Percentiles rank a stretch among this genome's conserved stretches.
phyloP scores from a whole-genome alignment of 2,329 filamentous ascomycete genomes.

The Orbilia oligospora region DNA sequence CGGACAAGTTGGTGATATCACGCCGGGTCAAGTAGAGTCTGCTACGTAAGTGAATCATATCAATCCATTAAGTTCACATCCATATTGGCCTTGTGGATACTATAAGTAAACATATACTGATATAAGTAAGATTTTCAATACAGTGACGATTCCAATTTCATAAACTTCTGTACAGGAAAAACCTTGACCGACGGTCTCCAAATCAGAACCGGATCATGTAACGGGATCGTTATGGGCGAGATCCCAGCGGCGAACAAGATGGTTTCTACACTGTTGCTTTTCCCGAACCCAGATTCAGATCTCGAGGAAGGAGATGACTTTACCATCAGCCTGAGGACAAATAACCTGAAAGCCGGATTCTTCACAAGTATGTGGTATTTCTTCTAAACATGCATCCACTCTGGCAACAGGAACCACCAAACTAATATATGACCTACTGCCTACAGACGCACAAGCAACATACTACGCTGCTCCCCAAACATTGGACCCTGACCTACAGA shows the following conservation, averaged over 20 bases:
- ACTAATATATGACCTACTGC: slow-evolving; percentile 10
- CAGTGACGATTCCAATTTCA: slow-evolving; percentile 75
- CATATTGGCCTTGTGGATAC: too few species aligned
- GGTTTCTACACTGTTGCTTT: slow-evolving; percentile 73
- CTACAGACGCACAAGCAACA: slow-evolving; percentile 70
- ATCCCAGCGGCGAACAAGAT: slow-evolving; percentile 73
- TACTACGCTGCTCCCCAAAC: slow-evolving; percentile 76
- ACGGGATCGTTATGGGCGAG: slow-evolving; percentile 75
- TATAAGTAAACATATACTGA: slow-evolving; percentile 64
- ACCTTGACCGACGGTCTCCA: slow-evolving; percentile 75
- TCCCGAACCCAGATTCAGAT: slow-evolving; percentile 71
- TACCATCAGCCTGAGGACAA: slow-evolving; percentile 71
- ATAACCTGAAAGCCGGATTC: slow-evolving; percentile 72
- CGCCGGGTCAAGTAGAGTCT: slow-evolving; percentile 71
- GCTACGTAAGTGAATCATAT: slow-evolving; percentile 69
- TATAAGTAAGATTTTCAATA: neutral
- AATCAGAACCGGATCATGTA: slow-evolving; percentile 74
- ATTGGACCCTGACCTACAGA: slow-evolving; percentile 68
- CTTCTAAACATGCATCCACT: neutral
- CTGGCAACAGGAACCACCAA: neutral
- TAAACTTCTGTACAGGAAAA: slow-evolving; percentile 74
- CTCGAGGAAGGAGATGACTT: slow-evolving; percentile 71
- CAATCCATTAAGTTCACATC: too few species aligned
- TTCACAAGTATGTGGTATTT: slow-evolving; percentile 70
- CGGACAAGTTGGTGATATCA: slow-evolving; percentile 68